These are phyloP conservation scores for Aethionema arabicum DNA, from an alignment of 345 rosid species.

Conservation along the genomic window DNA sequence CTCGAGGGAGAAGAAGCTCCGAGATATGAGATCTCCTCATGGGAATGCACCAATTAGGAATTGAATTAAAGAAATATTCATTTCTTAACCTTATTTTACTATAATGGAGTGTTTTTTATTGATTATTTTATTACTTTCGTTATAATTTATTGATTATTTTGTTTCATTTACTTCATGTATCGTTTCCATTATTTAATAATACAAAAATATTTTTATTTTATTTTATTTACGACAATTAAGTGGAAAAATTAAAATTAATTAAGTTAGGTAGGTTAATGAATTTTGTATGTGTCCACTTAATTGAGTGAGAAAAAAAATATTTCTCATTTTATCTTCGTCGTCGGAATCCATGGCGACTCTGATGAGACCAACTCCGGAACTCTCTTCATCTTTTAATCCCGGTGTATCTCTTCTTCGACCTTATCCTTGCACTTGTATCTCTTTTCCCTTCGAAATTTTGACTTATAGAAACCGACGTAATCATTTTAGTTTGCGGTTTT, in stretches of 20 bases:
- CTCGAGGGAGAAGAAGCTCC: conserved; percentile 38
- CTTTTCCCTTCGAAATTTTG: conserved; percentile 2
- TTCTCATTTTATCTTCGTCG: neutral
- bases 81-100: neutral
- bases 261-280: no score
- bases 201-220: no score
- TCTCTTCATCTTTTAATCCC: neutral
- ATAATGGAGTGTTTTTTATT: no score
- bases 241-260: no score
- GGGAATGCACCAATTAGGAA: neutral
- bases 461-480: neutral
- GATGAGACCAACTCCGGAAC: neutral
- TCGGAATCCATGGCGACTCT: conserved; percentile 30
- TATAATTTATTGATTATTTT: no score
- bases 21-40: conserved; percentile 36
- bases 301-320: no score
- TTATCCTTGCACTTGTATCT: neutral
- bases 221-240: no score
- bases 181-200: no score
- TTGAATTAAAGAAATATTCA: neutral
- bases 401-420: neutral
- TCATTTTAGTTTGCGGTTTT: conserved; percentile 14
- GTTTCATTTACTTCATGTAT: neutral
- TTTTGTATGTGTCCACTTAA: no score
- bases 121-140: no score